Evolutionary conservation across 495 filamentous ascomycete genomes (phyloP), one percentile per base, ranked within the genome.

Genomic region (Tuber microsphaerosporum): DNA sequence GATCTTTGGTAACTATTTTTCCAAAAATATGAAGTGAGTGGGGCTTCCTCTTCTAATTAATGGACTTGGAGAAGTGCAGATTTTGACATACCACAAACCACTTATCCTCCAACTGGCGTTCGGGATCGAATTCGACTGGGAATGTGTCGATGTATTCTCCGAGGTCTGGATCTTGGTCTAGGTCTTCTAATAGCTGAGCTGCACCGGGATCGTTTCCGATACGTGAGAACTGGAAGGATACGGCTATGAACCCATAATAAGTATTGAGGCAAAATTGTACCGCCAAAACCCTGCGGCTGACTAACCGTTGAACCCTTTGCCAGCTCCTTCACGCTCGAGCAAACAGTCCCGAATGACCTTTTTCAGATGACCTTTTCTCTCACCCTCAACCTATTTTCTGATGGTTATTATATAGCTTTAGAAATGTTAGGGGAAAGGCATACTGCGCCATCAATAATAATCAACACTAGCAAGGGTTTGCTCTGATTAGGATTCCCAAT

Each of bases 331-430:
- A 5, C 72, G 39, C 20, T 26, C 39, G 4, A 51, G 6, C 10
- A 61, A 34, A 46, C 71, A 77, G 14, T 69, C 44, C 19, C 16
- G 84, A 73, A 92, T 89, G 9, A 85, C 85, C 43, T 89, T 85
- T 37, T 85, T 81, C 26, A 92, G 85, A 12, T 86, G 84, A 44
- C 86, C 85, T 70, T 85, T 82, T 3, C 85, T 83, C 81, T 92
- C 90, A 37, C 34, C 34, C 2, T 37, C 34, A 37, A 37, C 34
- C 34, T 37, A 2, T 37, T 37, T 37, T 37, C 34, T 37, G 1
- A 37, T 37, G 34, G 34, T 37, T 37, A 37, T 37, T 37, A 37
- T 1, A 37, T 37, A 1, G 34, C 34, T 37, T 1, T 37, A 37
- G 34, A 37, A 37, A 37, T 37, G 34, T 37, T 37, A 37, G 34